Base-by-base conservation (phyloP, 768 basidiomycete genomes). In the Serendipita vermifera region DNA sequence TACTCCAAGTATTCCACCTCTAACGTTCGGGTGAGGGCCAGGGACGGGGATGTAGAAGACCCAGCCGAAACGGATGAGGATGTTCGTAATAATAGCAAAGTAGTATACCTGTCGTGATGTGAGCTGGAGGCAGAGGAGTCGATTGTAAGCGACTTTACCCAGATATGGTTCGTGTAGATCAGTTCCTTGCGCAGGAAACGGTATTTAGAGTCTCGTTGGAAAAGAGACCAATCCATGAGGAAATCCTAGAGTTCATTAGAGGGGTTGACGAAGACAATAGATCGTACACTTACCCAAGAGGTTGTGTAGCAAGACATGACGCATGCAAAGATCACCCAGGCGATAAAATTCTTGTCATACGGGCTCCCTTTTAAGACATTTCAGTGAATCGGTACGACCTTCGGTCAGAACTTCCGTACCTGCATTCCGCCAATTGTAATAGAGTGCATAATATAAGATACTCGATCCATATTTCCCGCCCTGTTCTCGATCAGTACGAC, bases 151-250 rank as follows among this genome's bases (percentile, higher is more conserved):
- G n/a, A n/a, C n/a, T n/a, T n/a, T 55, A 88, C 84, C 20, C 75
- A 72, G 61, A 82, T 70, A 36, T 78, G 64, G 41, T 81, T 76
- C 4, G 75, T 71, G 66, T 92, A 97, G 2, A 87, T 70, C 31
- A 94, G 69, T 33, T 93, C 87, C 3, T 72, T 67, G 15, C 96
- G 80, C 2, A 98, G 75, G 36, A 87, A 70, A 17, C 71, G 77
- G 60, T 85, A 73, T 59, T 62, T 71, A 5, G 74, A 71, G 57
- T 72, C 80, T 3, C 75, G 72, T 57, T 78, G 74, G 38, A 90
- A 71, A 39, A 98, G 65, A 1, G 86, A 88, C 94, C 94, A 97
- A 67, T 98, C 94, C 80, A 93, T 86, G 7, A 84, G 64, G 31
- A 90, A 67, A 62, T 96, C 91, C 90, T 88, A 60, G 53, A 35